These are phyloP conservation scores for Ogataea kodamae DNA, from an alignment of 805 yeast species.

Conservation along the genomic window DNA sequence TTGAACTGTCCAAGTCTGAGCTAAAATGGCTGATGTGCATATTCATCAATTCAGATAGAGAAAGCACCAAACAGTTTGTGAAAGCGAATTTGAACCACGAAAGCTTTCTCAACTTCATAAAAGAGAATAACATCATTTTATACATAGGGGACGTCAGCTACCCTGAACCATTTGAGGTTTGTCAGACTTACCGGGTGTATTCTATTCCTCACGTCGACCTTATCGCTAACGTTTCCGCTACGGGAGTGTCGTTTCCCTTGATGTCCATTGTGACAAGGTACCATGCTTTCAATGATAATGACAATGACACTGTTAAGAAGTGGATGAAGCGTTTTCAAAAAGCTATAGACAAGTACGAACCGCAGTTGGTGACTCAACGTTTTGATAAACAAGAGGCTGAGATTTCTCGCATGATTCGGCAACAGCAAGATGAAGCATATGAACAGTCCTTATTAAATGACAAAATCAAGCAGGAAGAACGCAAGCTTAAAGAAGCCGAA, in stretches of 20 bases:
- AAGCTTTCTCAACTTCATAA: slow-evolving; percentile 37
- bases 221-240: slow-evolving; percentile 54
- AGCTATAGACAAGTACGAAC: slow-evolving; percentile 53
- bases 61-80: slow-evolving; percentile 40
- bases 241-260: slow-evolving; percentile 44
- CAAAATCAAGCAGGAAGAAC: slow-evolving; percentile 47
- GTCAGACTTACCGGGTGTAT: slow-evolving; percentile 49
- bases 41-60: slow-evolving; percentile 45
- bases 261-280: slow-evolving; percentile 47
- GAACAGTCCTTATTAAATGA: slow-evolving; percentile 58
- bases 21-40: slow-evolving; percentile 53
- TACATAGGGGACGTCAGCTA: slow-evolving; percentile 64
- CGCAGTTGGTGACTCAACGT: slow-evolving; percentile 58
- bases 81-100: slow-evolving; percentile 45
- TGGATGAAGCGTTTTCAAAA: slow-evolving; percentile 36
- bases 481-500: slow-evolving; percentile 29
- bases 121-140: slow-evolving; percentile 45
- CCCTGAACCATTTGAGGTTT: slow-evolving; percentile 65
- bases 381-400: slow-evolving; percentile 58
- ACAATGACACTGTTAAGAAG: slow-evolving; percentile 22
- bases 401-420: slow-evolving; percentile 53
- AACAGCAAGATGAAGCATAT: slow-evolving; percentile 67
- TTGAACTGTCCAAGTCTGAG: slow-evolving; percentile 36
- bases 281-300: slow-evolving; percentile 30
- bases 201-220: slow-evolving; percentile 53